A percentile compares a stretch with the other conserved stretches of the same genome.
Conservation (phyloP, 2,329 filamentous ascomycete species). For the Seiridium unicorne region DNA sequence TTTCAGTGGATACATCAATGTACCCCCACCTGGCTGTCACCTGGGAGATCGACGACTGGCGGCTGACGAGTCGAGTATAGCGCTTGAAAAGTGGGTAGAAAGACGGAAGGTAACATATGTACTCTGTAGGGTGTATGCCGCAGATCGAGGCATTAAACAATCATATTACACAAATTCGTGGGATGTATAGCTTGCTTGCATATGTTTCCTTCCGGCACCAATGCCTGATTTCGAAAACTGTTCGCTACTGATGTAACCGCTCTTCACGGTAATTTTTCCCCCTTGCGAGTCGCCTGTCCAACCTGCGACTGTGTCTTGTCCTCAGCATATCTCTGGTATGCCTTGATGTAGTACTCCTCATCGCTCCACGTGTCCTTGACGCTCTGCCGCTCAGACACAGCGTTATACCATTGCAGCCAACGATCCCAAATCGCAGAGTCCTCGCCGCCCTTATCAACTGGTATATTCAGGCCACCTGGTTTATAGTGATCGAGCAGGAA, state of each 20-base stretch:
- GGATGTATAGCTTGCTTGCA: too few relatives aligned
- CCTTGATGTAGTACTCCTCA: constrained; percentile 62
- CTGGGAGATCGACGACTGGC: neutral
- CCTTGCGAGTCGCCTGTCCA: constrained; percentile 61
- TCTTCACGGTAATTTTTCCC: constrained; percentile 58
- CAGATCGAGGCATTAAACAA: too few relatives aligned
- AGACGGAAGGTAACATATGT: too few relatives aligned
- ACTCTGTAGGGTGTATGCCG: too few relatives aligned
- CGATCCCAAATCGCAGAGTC: constrained; percentile 61
- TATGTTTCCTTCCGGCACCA: neutral
- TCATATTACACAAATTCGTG: too few relatives aligned
- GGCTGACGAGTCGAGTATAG: neutral
- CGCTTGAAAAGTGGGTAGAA: neutral
- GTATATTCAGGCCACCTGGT: constrained; percentile 47
- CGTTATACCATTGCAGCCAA: constrained; percentile 64
- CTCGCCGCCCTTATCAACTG: constrained; percentile 27
- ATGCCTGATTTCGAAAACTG: too few relatives aligned
- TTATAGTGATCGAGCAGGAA: constrained; percentile 79
- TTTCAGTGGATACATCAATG: neutral
- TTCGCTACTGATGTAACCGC: too few relatives aligned
- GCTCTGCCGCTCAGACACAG: constrained; percentile 58
- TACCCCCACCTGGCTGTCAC: neutral
- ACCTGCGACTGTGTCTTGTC: constrained; percentile 62
- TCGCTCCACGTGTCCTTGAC: constrained; percentile 68
- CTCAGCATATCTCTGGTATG: constrained; percentile 68